Evolutionary conservation across 2,329 filamentous ascomycete species (phyloP), one percentile per base, ranked within the genome.

Genomic region (Colletotrichum noveboracense): DNA sequence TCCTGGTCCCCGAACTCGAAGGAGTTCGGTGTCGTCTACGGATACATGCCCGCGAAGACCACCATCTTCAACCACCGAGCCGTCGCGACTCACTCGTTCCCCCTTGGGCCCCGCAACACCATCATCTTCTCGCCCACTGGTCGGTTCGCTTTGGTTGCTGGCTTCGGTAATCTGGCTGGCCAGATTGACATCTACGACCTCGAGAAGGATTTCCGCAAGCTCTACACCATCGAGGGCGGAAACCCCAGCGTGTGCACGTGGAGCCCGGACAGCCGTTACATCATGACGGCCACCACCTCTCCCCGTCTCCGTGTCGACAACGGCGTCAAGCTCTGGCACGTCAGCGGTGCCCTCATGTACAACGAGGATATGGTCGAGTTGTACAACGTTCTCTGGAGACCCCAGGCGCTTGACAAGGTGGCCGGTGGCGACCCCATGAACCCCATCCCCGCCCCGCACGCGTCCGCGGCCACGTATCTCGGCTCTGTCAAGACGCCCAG

Each of bases 31-130:
- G 97, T 99, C 36, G 93, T 98, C 18, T 99, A 99, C 83, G 97
- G 97, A 77, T 98, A 95, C 86, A 98, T 98, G 96, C 97, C 97
- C n/a, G 95, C 97, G 71, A 98, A 98, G 90, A 97, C 96, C 5
- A 98, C 96, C 79, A 97, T 99, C 79, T 99, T 98, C 91, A 98
- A 98, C 85, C 92, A 94, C 80, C 93, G 95, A 78, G 97, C 95
- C 77, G 91, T 96, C 75, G 89, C 94, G 24, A 94, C 94, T 74
- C 95, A 98, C 86, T 95, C 91, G 75, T 98, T 99, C 86, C 92
- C 95, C 67, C 90, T 98, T 69, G 94, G 89, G 5, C 97, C 97
- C 14, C 94, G 97, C 81, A 99, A 99, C 87, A 98, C 96, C 67
- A 97, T 98, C 82, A 90, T 93, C 67, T 99, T 98, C 87, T 98